These are phyloP conservation scores for Litsea cubeba DNA, from an alignment of 164 flowering plant genomes.

Conservation along the genomic window DNA sequence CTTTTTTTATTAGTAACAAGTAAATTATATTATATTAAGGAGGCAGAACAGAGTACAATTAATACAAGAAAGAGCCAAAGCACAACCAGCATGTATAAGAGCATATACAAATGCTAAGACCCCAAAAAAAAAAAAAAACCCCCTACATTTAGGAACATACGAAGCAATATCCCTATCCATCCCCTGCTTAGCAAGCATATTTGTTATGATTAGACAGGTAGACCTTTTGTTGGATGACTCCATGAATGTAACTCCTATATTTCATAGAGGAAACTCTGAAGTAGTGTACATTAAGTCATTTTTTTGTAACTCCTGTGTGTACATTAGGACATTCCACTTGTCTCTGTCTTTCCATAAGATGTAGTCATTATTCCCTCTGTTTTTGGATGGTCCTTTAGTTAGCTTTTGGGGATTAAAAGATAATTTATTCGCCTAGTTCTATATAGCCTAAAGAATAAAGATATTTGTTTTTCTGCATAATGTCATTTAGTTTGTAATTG, in stretches of 20 bases:
- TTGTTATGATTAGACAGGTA: no score
- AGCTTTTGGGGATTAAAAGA: neutral
- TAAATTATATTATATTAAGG: no score
- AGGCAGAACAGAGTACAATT: no score
- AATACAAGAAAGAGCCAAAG: no score
- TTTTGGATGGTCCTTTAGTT: neutral
- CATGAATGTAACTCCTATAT: neutral
- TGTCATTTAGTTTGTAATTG: neutral
- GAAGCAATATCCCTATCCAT: no score
- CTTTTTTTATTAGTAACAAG: no score
- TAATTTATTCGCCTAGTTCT: no score
- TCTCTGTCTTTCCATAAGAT: neutral
- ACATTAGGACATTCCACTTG: neutral
- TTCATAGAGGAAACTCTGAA: neutral
- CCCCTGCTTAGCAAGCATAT: no score
- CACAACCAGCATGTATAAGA: no score
- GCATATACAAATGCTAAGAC: no score
- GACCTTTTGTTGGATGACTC: neutral
- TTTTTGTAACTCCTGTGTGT: neutral
- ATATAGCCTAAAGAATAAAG: neutral
- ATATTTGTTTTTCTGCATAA: neutral
- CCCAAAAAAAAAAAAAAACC: no score
- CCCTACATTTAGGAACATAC: no score
- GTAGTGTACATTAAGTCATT: neutral
- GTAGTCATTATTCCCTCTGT: neutral